Base-by-base conservation (phyloP, 129 eudicot species). In the Glebionis coronaria region DNA sequence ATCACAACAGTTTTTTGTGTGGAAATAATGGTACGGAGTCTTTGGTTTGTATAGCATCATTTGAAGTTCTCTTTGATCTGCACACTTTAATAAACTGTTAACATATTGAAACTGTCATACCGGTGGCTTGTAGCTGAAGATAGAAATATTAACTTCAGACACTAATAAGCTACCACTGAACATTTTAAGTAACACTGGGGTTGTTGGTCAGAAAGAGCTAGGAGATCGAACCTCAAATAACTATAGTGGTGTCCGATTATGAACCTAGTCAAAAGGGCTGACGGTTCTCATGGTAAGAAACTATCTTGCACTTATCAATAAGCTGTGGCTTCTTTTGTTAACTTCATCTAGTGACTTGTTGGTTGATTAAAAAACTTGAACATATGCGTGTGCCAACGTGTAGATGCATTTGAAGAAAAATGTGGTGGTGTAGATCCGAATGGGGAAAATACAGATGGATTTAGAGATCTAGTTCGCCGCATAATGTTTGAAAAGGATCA, bases 401-500 rank as follows among this genome's bases (percentile, higher is more conserved):
- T 67, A 93, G 97, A 86, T 77, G 95, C 86, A 14, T 93, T 86
- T 73, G 95, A 82, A 82, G 88, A 84, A 81, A 93, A 89, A 75
- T 57, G 80, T 72, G 92, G 84, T 18, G 84, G 76, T 49, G 61
- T 49, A 65, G 78, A 82, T 60, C 72, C 85, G 0, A 60, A 62
- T 0, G 97, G 74, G 59, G 86, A 71, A 79, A 82, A 67, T 54
- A 90, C 69, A 62, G 99, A 93, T 89, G 99, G 99, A 35, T 93
- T 82, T 55, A 86, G 99, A 58, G 99, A 93, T 68, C 79, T 89
- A 25, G 99, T 94, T 70, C 82, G 99, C 58, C 99, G 89, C 70
- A 84, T 75, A 12, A 84, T 94, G 97, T 94, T 94, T 76, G 99
- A 89, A 56, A 94, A 94, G 73, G 97, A 97, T 72, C 97, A 94